A percentile compares a stretch with the other conserved stretches of the same genome.
phyloP scores from a whole-genome alignment of 345 rosid species.

The Moringa oleifera region DNA sequence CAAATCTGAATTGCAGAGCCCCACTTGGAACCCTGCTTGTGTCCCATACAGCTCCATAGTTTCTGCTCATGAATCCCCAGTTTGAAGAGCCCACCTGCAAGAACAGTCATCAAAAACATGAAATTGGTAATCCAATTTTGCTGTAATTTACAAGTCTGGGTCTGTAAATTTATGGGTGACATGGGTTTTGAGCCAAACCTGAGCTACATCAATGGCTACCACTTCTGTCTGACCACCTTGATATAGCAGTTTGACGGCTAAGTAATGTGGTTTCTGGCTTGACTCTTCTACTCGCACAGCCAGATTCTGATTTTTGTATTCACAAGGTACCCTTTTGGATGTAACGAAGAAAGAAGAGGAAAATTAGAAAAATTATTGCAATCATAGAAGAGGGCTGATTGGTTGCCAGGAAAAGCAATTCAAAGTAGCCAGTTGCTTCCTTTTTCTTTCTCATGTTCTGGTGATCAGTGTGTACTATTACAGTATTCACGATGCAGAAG shows the following conservation, averaged over 20 bases:
- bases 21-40: constrained; percentile 66
- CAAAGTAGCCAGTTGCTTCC: too few relatives aligned
- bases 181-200: constrained; percentile 20
- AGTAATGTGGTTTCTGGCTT: constrained; percentile 61
- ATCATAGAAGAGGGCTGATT: background rate
- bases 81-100: constrained; percentile 53
- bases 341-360: background rate
- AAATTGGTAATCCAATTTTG: background rate
- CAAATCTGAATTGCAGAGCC: constrained; percentile 68
- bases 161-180: too few relatives aligned
- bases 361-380: background rate
- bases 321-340: constrained; percentile 71
- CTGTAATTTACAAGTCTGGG: background rate
- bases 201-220: constrained; percentile 69
- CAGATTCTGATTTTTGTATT: constrained; percentile 56
- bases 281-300: constrained; percentile 89
- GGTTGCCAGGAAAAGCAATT: too few relatives aligned
- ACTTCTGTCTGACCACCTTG: constrained; percentile 97
- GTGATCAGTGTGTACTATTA: too few relatives aligned
- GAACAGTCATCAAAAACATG: background rate
- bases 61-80: constrained; percentile 70
- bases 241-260: constrained; percentile 64
- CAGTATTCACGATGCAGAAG: too few relatives aligned
- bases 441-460: too few relatives aligned
- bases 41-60: constrained; percentile 77